Base-by-base conservation (phyloP, 345 rosid genomes). In the Camelina sativa region DNA sequence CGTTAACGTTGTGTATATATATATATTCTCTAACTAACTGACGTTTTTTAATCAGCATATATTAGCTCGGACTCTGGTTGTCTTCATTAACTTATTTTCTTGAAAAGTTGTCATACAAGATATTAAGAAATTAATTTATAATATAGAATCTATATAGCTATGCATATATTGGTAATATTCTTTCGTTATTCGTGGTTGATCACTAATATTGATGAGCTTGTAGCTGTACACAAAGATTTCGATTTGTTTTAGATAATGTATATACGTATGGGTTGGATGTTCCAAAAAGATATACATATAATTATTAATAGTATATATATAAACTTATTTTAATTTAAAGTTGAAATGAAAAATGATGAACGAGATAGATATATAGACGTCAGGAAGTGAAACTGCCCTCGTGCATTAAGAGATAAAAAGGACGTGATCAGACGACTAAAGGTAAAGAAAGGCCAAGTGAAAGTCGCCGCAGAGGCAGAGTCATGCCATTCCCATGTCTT, bases 301-400 rank as follows among this genome's bases (percentile, higher is more conserved):
- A 4, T 13, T 8, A 16, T 47, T 41, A 37, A 2, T 20, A n/a
- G n/a, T n/a, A 57, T 16, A 16, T 38, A 38, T 2, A 4, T 16
- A 4, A 48, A 1, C 23, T 35, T 6, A 8, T 44, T 34, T 13
- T 11, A 12, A 12, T 15, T 58, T n/a, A n/a, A 51, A 6, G 38
- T 46, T 44, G 34, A 55, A 69, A 72, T 11, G 40, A 32, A 40
- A 60, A 7, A 12, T 15, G 11, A 25, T 8, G 16, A 13, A 53
- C n/a, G 16, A 43, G 4, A 41, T 69, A 46, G 16, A 43, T 0
- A 41, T 69, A 46, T 57, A 53, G 72, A 56, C 76, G 72, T 71
- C 64, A 71, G 13, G 67, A 38, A 38, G 65, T 71, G 80, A 71
- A 77, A 77, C 80, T 77, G 80, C 80, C 76, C 76, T 77, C 80